phyloP scores from a whole-genome alignment of 2,329 filamentous ascomycete genomes.

The Apiospora koreana region DNA sequence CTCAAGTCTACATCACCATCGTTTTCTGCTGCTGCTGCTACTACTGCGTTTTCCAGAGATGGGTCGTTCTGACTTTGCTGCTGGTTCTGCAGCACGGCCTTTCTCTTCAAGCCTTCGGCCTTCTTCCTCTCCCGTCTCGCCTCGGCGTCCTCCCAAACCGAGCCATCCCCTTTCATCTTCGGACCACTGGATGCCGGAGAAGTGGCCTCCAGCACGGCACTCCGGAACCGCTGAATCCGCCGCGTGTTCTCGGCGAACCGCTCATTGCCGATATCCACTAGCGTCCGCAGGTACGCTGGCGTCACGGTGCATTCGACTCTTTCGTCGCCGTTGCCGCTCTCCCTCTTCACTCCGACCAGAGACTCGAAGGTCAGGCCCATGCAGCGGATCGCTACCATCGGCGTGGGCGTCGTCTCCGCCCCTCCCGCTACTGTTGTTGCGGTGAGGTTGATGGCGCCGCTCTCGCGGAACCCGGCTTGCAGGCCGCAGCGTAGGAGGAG shows the following conservation, averaged over 20 bases:
- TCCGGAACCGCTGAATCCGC: slow-evolving; percentile 66
- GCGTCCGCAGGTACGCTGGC: slow-evolving; percentile 64
- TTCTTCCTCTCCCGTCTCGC: slow-evolving; percentile 56
- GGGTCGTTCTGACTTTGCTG: slow-evolving; percentile 15
- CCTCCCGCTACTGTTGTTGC: not conserved
- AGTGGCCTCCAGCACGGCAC: slow-evolving; percentile 44
- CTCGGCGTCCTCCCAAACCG: slow-evolving; percentile 57
- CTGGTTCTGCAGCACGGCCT: slow-evolving; percentile 40
- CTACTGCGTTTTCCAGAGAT: slow-evolving; percentile 8
- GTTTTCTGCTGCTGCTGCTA: slow-evolving; percentile 16
- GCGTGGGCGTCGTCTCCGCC: slow-evolving; percentile 45
- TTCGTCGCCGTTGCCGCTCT: slow-evolving; percentile 15
- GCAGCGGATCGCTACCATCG: slow-evolving; percentile 83
- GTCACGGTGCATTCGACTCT: slow-evolving; percentile 54
- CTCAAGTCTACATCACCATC: slow-evolving; percentile 20
- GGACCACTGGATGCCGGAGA: slow-evolving; percentile 27
- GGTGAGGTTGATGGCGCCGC: slow-evolving; percentile 72
- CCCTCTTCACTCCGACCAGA: slow-evolving; percentile 64
- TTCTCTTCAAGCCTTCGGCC: slow-evolving; percentile 57
- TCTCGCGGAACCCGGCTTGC: slow-evolving; percentile 85
- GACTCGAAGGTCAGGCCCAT: slow-evolving; percentile 82
- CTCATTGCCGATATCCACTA: slow-evolving; percentile 73
- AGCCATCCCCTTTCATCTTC: slow-evolving; percentile 36
- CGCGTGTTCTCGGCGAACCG: slow-evolving; percentile 70
- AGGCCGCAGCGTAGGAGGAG: slow-evolving; percentile 74